Conservation (phyloP, 306 rosid species). For the Lagenaria siceraria region DNA sequence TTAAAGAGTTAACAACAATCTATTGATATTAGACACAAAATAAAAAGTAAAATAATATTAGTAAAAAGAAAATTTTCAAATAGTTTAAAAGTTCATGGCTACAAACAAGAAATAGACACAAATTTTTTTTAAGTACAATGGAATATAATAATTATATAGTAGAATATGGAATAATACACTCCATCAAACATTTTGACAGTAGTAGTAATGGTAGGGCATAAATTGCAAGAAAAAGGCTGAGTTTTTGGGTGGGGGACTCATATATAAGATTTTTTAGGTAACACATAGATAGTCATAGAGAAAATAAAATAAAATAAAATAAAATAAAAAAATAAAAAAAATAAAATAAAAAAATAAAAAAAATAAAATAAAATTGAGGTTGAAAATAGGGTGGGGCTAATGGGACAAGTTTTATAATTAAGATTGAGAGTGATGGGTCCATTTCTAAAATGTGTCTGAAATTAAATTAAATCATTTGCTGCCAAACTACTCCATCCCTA, state of each 20-base stretch:
- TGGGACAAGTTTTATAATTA: slow-evolving; percentile 2
- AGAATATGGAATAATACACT: not conserved
- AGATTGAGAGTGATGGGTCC: not conserved
- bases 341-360: not conserved
- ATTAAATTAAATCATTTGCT: not conserved
- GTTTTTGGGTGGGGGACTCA: not conserved
- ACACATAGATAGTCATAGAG: not conserved
- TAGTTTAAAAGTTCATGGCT: too few species aligned
- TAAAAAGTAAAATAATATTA: too few species aligned
- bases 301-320: not conserved
- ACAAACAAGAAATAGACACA: too few species aligned
- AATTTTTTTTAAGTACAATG: too few species aligned
- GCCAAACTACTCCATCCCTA: not conserved
- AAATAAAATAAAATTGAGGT: not conserved
- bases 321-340: not conserved
- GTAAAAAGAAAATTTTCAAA: too few species aligned
- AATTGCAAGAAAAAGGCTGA: not conserved
- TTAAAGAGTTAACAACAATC: too few species aligned
- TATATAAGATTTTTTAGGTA: not conserved
- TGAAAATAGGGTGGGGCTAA: not conserved
- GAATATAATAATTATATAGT: not conserved
- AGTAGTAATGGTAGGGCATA: not conserved
- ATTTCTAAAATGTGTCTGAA: not conserved
- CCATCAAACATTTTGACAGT: not conserved
- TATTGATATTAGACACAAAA: too few species aligned